These are phyloP conservation scores for Hordeum pubiflorum DNA, from an alignment of 202 grass and related monocot genomes.

Conservation along the genomic window DNA sequence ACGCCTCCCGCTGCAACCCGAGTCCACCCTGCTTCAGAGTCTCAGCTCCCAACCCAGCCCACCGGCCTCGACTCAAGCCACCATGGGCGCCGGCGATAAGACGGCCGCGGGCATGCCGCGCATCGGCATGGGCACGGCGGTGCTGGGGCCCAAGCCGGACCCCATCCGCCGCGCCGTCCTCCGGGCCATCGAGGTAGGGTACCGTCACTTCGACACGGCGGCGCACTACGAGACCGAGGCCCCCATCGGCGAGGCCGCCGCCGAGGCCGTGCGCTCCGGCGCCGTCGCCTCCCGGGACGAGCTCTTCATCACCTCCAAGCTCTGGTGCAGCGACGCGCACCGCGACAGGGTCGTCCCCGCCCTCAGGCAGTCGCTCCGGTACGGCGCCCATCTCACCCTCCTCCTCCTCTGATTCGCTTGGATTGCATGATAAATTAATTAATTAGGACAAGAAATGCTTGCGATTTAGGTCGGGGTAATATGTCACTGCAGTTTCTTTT, in stretches of 20 bases:
- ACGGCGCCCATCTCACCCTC: neutral
- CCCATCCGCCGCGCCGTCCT: slow-evolving; percentile 36
- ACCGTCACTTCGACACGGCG: slow-evolving; percentile 74
- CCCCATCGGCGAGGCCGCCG: slow-evolving; percentile 57
- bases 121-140: slow-evolving; percentile 64
- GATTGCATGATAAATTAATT: neutral
- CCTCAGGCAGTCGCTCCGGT: slow-evolving; percentile 49
- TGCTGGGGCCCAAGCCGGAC: slow-evolving; percentile 39
- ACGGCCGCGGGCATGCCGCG: slow-evolving; percentile 34
- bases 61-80: neutral
- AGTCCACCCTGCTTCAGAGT: neutral
- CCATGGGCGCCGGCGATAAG: slow-evolving; percentile 19
- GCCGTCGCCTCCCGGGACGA: slow-evolving; percentile 40
- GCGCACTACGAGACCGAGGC: slow-evolving; percentile 55
- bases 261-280: slow-evolving; percentile 41
- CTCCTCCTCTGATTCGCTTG: neutral
- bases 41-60: neutral
- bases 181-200: slow-evolving; percentile 50
- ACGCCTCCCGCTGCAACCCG: neutral
- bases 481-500: no score
- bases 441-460: no score
- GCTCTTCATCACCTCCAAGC: slow-evolving; percentile 82
- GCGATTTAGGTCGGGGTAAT: no score
- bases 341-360: slow-evolving; percentile 48
- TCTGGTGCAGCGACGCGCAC: slow-evolving; percentile 69